Evolutionary conservation across 2,329 filamentous ascomycete species (phyloP), one percentile per base, ranked within the genome.

Genomic region (Fusarium veterinarium): DNA sequence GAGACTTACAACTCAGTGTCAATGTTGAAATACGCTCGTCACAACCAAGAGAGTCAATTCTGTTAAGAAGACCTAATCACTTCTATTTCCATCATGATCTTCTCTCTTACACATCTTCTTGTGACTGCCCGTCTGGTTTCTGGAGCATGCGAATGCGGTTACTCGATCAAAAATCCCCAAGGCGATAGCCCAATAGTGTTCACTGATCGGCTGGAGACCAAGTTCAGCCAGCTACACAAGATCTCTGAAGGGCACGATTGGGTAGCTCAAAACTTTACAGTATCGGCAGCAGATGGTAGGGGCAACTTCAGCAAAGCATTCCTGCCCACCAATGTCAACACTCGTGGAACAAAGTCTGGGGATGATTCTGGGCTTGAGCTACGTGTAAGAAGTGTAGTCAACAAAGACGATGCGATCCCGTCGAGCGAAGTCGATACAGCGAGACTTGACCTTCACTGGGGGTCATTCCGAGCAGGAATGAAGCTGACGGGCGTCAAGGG

Each of bases 141-240:
- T 19, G 86, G 87, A 9, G 84, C 86, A 69, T 95, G 93, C 82
- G 89, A 92, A 75, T 95, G 93, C 78, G 93, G 93, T 57, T 95
- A 94, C 80, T 87, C 87, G 6, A 81, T 91, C 48, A 84, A 83
- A 67, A 81, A 85, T 10, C 33, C 62, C 42, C 84, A 83, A n/a
- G 77, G 81, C 49, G 81, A 82, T 33, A 72, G 78, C 8, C 76
- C 80, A 51, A 81, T 84, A 44, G 77, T 92, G 58, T 95, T 93
- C 79, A 93, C 91, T 5, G 90, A 95, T 67, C 78, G 90, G 16
- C 81, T 93, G 57, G 92, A 95, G 78, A 91, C 91, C 25, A 91
- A 95, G 81, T 95, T 95, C 77, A 82, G 90, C 6, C 88, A 89
- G 67, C 77, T 89, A 41, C 74, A 82, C 14, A 79, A 87, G 61